Percentiles rank a stretch among this genome's conserved stretches.
Evolutionary conservation across 176 grass and related monocot genomes (phyloP).

Genomic region (Juncus inflexus): DNA sequence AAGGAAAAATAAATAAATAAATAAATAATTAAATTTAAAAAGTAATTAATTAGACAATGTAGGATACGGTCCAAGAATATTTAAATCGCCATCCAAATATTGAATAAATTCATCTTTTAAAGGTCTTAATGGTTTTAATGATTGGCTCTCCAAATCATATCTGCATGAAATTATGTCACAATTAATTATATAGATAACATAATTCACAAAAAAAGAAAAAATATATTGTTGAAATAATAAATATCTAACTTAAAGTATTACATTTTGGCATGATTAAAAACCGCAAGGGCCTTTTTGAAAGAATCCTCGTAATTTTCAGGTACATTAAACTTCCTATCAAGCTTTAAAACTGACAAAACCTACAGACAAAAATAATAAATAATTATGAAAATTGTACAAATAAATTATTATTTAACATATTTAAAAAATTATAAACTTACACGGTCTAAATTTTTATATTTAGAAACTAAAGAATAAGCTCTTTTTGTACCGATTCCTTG

Average conservation of each 20-base stretch:
- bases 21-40: not conserved
- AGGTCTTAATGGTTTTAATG: constrained; percentile 70
- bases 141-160: constrained; percentile 49
- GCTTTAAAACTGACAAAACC: constrained; percentile 53
- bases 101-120: constrained; percentile 42
- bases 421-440: constrained; percentile 38
- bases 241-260: constrained; percentile 32
- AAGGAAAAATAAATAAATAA: constrained; percentile 30
- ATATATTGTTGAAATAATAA: not conserved
- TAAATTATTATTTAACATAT: too few relatives aligned
- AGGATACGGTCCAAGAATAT: constrained; percentile 97
- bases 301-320: constrained; percentile 60
- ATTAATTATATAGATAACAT: too few relatives aligned
- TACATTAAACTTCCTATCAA: constrained; percentile 55
- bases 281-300: constrained; percentile 60
- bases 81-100: constrained; percentile 44
- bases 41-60: constrained; percentile 16
- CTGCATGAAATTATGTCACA: constrained; percentile 29
- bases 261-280: constrained; percentile 84
- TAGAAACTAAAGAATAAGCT: constrained; percentile 76
- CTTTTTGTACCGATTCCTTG: constrained; percentile 79
- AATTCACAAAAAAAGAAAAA: not conserved
- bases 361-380: constrained; percentile 6
- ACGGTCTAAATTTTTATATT: constrained; percentile 64
- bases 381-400: not conserved